Evolutionary conservation across 2,329 filamentous ascomycete species (phyloP).

Genomic region (Colletotrichum lini): DNA sequence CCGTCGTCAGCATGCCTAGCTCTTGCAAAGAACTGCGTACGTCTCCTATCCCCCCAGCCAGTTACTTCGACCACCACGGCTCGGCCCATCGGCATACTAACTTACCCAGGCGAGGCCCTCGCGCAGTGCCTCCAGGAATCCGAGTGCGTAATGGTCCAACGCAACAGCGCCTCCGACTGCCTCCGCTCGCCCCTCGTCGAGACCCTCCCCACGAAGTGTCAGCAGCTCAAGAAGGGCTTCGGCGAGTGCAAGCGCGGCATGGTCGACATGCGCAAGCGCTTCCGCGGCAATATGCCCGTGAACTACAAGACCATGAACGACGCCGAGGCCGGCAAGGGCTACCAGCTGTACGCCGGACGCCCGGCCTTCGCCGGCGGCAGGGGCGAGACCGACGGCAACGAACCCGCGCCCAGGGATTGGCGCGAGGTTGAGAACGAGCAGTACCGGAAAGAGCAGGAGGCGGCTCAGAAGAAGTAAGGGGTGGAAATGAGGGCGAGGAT

Average conservation of each 20-base stretch:
- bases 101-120: slow-evolving; percentile 82
- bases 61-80: slow-evolving; percentile 16
- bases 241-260: slow-evolving; percentile 96
- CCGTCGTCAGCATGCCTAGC: slow-evolving; percentile 79
- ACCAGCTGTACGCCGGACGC: slow-evolving; percentile 85
- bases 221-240: slow-evolving; percentile 93
- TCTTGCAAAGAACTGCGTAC: slow-evolving; percentile 97
- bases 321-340: slow-evolving; percentile 70
- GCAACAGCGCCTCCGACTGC: slow-evolving; percentile 89
- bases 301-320: slow-evolving; percentile 74
- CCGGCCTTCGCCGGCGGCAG: slow-evolving; percentile 76
- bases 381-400: slow-evolving; percentile 77
- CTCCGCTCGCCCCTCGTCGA: slow-evolving; percentile 86
- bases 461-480: slow-evolving; percentile 45
- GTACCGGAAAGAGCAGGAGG: slow-evolving; percentile 60
- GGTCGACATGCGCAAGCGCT: slow-evolving; percentile 99
- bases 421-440: slow-evolving; percentile 76
- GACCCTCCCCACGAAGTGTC: slow-evolving; percentile 87
- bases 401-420: slow-evolving; percentile 73
- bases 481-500: slow-evolving; percentile 24
- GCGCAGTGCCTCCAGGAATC: slow-evolving; percentile 96
- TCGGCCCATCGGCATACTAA: slow-evolving; percentile 12
- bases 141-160: slow-evolving; percentile 95
- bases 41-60: slow-evolving; percentile 51
- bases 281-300: slow-evolving; percentile 93